A percentile compares a stretch with the other conserved stretches of the same genome.
phyloP scores from a whole-genome alignment of 192 early-diverging fungal genomes.

The Obelidium mucronatum region DNA sequence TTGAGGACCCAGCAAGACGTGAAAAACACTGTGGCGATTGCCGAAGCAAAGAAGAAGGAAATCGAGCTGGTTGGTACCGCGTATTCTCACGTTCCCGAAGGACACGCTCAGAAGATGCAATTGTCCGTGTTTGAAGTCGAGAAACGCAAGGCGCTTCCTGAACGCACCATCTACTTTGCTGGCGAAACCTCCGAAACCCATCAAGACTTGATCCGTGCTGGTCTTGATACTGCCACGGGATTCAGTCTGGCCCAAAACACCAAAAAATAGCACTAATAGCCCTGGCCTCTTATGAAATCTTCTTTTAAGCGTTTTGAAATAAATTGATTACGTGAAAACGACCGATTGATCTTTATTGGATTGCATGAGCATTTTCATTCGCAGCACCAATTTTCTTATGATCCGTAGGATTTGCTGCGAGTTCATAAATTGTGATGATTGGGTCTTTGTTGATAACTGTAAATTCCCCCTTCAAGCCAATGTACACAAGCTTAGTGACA shows the following conservation, averaged over 20 bases:
- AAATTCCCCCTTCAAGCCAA: constrained; percentile 95
- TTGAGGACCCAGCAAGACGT: constrained; percentile 48
- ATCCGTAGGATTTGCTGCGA: constrained; percentile 61
- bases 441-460: constrained; percentile 67
- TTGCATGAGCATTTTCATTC: not conserved
- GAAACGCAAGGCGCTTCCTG: constrained; percentile 55
- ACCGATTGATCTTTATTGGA: constrained; percentile 31
- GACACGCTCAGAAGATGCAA: constrained; percentile 55
- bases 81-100: constrained; percentile 40
- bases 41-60: constrained; percentile 47
- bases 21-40: constrained; percentile 55
- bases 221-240: constrained; percentile 5
- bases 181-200: constrained; percentile 17
- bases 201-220: constrained; percentile 1
- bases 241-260: not conserved
- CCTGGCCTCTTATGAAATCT: no score
- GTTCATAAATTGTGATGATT: constrained; percentile 63
- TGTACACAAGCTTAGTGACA: constrained; percentile 75
- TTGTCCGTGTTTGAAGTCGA: constrained; percentile 49
- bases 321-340: no score
- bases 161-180: constrained; percentile 52
- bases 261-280: no score
- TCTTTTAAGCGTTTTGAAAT: no score
- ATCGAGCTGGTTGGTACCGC: constrained; percentile 49
- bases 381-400: constrained; percentile 40